Base-by-base conservation (phyloP, 768 basidiomycete genomes). In the Amanita brunnescens region DNA sequence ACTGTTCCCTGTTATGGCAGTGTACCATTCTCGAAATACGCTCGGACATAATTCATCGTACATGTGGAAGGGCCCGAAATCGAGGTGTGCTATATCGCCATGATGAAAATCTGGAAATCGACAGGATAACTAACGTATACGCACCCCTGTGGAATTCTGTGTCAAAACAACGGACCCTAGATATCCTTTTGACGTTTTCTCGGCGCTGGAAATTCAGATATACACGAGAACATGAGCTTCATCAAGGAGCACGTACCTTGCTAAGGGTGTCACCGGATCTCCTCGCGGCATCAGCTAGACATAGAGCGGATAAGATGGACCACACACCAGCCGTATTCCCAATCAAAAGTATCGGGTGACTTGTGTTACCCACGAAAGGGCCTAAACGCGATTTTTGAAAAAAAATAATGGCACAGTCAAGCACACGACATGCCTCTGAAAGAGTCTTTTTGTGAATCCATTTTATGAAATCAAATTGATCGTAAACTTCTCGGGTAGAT, bases 1-100 rank as follows among this genome's bases (percentile, higher is more conserved):
- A 74, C 58, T 3, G 71, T 74, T 6, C 64, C 72, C 6, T 60
- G 59, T 13, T 57, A 48, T 3, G 76, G 76, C 2, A 77, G 58
- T 1, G 61, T 67, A 2, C 76, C 75, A 74, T 29, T 29, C 26
- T 29, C 26, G 7, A 29, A 29, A 55, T 76, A 77, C 3, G 61
- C 59, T 8, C 67, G 62, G 29, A 78, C 60, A 52, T 67, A 54
- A 32, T 53, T 42, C 20, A 58, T 55, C 6, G 70, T 67, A 55
- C 72, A 74, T 6, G 59, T 39, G 2, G 71, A 73, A 6, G 62
- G 58, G 6, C 58, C 64, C 2, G 62, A 51, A 14, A 67, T 33
- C 4, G 72, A 72, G 33, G 58, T 58, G 54, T 73, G 71, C 67
- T 71, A 35, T 10, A 52, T 4, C 12, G 13, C 6, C 7, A 10